Evolutionary conservation across 2,329 filamentous ascomycete species (phyloP), one percentile per base, ranked within the genome.

Genomic region (Rhytidhysteron rufulum): DNA sequence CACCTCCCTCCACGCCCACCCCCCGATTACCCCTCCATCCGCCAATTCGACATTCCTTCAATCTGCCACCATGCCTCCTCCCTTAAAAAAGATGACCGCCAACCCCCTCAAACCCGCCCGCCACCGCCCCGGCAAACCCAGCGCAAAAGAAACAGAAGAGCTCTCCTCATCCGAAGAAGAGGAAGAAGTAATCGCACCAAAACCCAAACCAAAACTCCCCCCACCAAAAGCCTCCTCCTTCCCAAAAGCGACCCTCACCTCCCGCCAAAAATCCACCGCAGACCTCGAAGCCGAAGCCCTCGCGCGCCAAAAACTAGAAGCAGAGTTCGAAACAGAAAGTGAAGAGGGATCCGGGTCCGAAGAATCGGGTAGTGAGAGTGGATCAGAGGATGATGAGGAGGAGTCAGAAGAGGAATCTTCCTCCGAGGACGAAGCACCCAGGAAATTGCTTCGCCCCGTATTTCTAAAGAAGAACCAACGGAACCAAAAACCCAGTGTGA

Each of bases 21-120:
- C 18, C 35, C 13, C 29, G 16, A 6, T 10, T 6, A 22, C 6
- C 16, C 24, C 33, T 6, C 7, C 9, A 24, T 35, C 16, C 15
- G 3, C 21, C 5, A 6, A 20, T 16, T n/a, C 22, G 10, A 19
- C 25, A 11, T 17, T 10, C n/a, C n/a, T n/a, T n/a, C n/a, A n/a
- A 31, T 27, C 24, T 37, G n/a, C 43, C 51, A 62, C 37, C 32
- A 77, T 79, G 77, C 83, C 86, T 46, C 80, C 83, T 10, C n/a
- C n/a, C n/a, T n/a, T n/a, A n/a, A 89, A 87, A 64, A 86, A 87
- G 58, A 95, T 97, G 87, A 97, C 91, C 48, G 89, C 90, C 47
- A 95, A 96, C 60, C 89, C 88, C 3, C 70, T 84, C 43, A 83
- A 82, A 62, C 86, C 88, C 18, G 80, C 83, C 51, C 86, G 93